Evolutionary conservation across 2,329 filamentous ascomycete genomes (phyloP).

Genomic region (Curvularia verruculosa): DNA sequence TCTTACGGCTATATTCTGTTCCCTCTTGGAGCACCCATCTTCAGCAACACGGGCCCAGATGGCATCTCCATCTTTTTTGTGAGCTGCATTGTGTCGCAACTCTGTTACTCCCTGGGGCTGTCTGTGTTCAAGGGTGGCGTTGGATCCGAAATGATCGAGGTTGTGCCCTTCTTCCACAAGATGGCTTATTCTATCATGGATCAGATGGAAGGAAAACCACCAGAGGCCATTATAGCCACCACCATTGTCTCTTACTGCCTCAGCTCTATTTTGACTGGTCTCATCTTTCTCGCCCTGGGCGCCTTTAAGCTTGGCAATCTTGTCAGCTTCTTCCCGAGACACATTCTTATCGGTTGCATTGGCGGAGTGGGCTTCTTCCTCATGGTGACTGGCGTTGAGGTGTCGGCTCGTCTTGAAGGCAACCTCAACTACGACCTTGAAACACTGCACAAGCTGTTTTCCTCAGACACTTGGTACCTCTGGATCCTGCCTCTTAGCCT

Average conservation of each 20-base stretch:
- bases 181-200: constrained; percentile 91
- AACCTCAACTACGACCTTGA: constrained; percentile 80
- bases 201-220: constrained; percentile 77
- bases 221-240: constrained; percentile 87
- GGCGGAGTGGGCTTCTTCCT: constrained; percentile 97
- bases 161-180: constrained; percentile 98
- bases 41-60: constrained; percentile 83
- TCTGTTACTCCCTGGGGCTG: constrained; percentile 82
- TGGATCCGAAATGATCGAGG: constrained; percentile 97
- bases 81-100: constrained; percentile 91
- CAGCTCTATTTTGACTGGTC: constrained; percentile 87
- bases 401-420: constrained; percentile 86
- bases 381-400: constrained; percentile 87
- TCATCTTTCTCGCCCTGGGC: constrained; percentile 92
- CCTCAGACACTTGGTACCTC: constrained; percentile 74
- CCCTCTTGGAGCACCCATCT: constrained; percentile 84
- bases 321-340: constrained; percentile 94
- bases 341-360: constrained; percentile 96
- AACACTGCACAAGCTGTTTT: constrained; percentile 76
- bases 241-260: constrained; percentile 90
- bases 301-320: constrained; percentile 86
- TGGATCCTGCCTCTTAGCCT: constrained; percentile 83
- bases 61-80: constrained; percentile 99
- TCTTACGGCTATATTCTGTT: constrained; percentile 93
- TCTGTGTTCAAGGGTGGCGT: constrained; percentile 91